Evolutionary conservation across 768 basidiomycete species (phyloP).

Genomic region (Termitomyces sp.): DNA sequence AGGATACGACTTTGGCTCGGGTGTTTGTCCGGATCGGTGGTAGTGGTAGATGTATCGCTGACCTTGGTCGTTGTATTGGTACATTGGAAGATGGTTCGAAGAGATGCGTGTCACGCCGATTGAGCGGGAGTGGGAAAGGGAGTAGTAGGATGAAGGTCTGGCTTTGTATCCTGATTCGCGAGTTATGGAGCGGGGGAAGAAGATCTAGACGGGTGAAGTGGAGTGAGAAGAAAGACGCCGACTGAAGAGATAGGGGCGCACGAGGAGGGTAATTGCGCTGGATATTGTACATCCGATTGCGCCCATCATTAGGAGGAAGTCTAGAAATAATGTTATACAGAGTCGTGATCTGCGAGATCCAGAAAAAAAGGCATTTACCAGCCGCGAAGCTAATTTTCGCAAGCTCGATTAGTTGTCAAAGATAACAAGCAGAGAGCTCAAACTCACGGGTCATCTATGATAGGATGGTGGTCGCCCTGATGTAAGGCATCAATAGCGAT

Average conservation of each 20-base stretch:
- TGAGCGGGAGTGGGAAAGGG: constrained; percentile 20
- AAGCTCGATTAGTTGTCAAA: not conserved
- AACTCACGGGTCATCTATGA: constrained; percentile 54
- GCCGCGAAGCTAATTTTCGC: constrained; percentile 44
- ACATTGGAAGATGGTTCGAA: not conserved
- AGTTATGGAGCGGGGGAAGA: constrained; percentile 72
- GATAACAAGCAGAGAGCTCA: constrained; percentile 8
- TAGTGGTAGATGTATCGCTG: not conserved
- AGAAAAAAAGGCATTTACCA: constrained; percentile 31
- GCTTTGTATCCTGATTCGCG: constrained; percentile 58
- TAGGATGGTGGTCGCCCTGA: constrained; percentile 38
- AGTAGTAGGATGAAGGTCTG: constrained; percentile 27
- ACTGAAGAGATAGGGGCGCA: constrained; percentile 26
- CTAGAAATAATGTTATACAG: constrained; percentile 26
- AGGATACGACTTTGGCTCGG: not conserved
- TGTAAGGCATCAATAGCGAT: constrained; percentile 57
- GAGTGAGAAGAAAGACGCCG: not conserved
- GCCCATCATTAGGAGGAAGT: constrained; percentile 66
- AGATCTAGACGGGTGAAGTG: constrained; percentile 38
- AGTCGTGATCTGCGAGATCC: not conserved
- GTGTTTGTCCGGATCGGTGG: not conserved
- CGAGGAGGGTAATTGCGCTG: constrained; percentile 74
- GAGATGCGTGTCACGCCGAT: not conserved
- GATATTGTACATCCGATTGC: constrained; percentile 76
- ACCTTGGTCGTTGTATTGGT: not conserved